Evolutionary conservation across 2,329 filamentous ascomycete species (phyloP), one percentile per base, ranked within the genome.

Genomic region (Calycina herbarum): DNA sequence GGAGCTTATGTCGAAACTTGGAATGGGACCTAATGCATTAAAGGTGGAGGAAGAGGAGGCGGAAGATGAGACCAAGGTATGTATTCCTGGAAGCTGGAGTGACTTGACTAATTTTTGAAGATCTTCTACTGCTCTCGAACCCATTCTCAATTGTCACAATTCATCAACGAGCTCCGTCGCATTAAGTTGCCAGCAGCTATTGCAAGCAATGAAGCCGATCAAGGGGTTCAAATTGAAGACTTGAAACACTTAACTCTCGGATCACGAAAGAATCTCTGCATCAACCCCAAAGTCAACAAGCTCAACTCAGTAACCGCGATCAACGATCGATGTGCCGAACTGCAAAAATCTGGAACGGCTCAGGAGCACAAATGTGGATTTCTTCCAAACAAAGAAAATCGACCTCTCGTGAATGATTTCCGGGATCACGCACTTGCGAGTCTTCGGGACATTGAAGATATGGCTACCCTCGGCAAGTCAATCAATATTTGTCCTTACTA

Each of bases 401-500:
- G 93, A 61, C 80, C 83, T 4, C 80, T 91, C 31, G 86, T 92
- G 0, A 86, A 93, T 63, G 86, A 92, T 60, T 98, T 99, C 71
- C 88, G 94, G 20, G 94, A 98, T 74, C 87, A 91, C 70, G 86
- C 91, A 0, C 80, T 98, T 42, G 93, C 95, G 0, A 93, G 86
- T 0, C 85, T 99, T 7, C 90, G 92, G 2, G 95, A 99, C 73
- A 98, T 99, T 64, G 95, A 99, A 76, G 95, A 99, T 72, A 82
- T 98, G 48, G 89, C 89, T 24, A 81, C 82, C 15, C 81, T 98
- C 1, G 95, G 95, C 3, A 91, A 89, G 72, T 86, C 89, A 60
- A 82, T 97, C 38, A 86, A 89, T 0, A 85, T 98, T 5, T 99
- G 95, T 75, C 94, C 95, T 0, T 99, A 99, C 77, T 99, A 99